Conservation (phyloP, 768 basidiomycete genomes). For the Postia placenta region DNA sequence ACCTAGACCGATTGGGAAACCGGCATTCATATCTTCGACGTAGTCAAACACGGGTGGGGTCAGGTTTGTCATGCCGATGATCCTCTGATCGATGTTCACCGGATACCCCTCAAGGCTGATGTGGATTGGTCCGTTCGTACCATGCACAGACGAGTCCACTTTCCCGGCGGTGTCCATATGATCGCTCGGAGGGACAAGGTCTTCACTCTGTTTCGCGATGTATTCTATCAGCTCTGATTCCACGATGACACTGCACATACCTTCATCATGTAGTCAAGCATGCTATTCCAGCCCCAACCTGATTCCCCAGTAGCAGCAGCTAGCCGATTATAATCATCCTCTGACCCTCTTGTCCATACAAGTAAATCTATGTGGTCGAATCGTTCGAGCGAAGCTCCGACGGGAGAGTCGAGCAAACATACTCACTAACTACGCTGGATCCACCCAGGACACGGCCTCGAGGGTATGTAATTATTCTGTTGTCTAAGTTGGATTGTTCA, state of each 20-base stretch:
- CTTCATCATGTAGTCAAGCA: constrained; percentile 19
- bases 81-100: neutral
- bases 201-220: constrained; percentile 13
- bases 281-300: constrained; percentile 22
- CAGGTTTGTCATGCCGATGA: constrained; percentile 30
- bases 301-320: constrained; percentile 20
- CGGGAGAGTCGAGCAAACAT: neutral
- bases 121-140: constrained; percentile 14
- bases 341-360: constrained; percentile 22
- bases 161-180: constrained; percentile 18
- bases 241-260: constrained; percentile 5
- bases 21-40: constrained; percentile 38
- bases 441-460: constrained; percentile 22
- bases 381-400: neutral
- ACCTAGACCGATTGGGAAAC: constrained; percentile 37
- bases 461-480: constrained; percentile 16
- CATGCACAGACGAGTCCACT: constrained; percentile 18
- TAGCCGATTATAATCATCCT: constrained; percentile 19
- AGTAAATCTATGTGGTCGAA: constrained; percentile 16
- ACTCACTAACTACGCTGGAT: constrained; percentile 18
- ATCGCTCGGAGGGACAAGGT: constrained; percentile 16
- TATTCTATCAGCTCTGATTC: neutral
- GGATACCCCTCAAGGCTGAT: constrained; percentile 13
- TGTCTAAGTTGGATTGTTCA: constrained; percentile 15
- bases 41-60: constrained; percentile 33